These are phyloP conservation scores for Wickerhamiella azymoides DNA, from an alignment of 805 yeast species.

Conservation along the genomic window DNA sequence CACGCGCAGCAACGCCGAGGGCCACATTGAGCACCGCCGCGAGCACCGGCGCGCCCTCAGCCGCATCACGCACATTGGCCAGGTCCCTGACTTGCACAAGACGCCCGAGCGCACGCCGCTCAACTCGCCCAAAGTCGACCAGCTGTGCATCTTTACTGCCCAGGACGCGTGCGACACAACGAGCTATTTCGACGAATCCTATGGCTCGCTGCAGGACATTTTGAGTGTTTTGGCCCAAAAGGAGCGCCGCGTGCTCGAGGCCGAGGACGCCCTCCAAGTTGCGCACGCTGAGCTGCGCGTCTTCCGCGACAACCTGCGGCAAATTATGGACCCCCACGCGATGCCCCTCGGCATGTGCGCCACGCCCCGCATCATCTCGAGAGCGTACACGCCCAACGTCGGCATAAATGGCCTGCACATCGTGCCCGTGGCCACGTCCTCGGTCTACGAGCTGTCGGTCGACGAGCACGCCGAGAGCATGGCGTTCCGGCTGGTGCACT, in stretches of 20 bases:
- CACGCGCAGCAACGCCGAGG: not conserved
- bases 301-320: slow-evolving; percentile 15
- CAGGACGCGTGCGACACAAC: not conserved
- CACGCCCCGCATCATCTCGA: slow-evolving; percentile 14
- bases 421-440: not conserved
- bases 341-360: slow-evolving; percentile 9
- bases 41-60: slow-evolving; percentile 9
- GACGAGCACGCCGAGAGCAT: slow-evolving; percentile 2
- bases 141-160: slow-evolving; percentile 6
- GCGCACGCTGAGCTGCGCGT: slow-evolving; percentile 21
- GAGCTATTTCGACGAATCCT: not conserved
- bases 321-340: slow-evolving; percentile 13
- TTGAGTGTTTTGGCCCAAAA: slow-evolving; percentile 24
- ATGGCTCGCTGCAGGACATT: slow-evolving; percentile 20
- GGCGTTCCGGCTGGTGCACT: slow-evolving; percentile 12
- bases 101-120: slow-evolving; percentile 9
- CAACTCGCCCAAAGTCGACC: slow-evolving; percentile 10
- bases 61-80: slow-evolving; percentile 10
- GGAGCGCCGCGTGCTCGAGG: slow-evolving; percentile 26
- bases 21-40: not conserved
- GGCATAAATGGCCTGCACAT: slow-evolving; percentile 17
- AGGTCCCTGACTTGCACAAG: slow-evolving; percentile 1
- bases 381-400: slow-evolving; percentile 11
- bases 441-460: not conserved
- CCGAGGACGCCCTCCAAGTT: slow-evolving; percentile 19